Evolutionary conservation across 257 asterid species (phyloP).

Genomic region (Jacaranda mimosifolia): DNA sequence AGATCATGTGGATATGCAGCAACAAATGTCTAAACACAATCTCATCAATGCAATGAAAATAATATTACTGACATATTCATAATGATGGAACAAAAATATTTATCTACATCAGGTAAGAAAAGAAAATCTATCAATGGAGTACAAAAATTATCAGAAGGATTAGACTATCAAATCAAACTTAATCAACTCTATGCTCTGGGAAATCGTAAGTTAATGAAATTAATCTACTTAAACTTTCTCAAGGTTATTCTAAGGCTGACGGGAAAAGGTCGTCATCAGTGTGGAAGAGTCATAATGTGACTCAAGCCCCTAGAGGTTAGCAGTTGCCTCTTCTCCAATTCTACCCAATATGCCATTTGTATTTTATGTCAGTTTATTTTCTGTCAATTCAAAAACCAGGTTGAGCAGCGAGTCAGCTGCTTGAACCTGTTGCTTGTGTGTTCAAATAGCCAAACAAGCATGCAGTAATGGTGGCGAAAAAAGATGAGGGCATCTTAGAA

Average conservation of each 20-base stretch:
- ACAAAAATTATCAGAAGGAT: not conserved
- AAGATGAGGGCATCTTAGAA: too few relatives aligned
- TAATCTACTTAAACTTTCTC: too few relatives aligned
- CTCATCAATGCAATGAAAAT: too few relatives aligned
- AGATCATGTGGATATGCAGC: too few relatives aligned
- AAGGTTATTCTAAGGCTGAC: slow-evolving; percentile 33
- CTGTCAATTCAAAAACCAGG: slow-evolving; percentile 91
- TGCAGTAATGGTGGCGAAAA: too few relatives aligned
- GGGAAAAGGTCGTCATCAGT: slow-evolving; percentile 43
- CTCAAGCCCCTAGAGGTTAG: slow-evolving; percentile 83
- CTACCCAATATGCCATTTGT: slow-evolving; percentile 62
- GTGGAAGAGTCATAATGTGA: slow-evolving; percentile 79
- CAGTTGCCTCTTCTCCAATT: slow-evolving; percentile 85
- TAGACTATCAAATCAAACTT: not conserved
- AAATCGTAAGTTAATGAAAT: too few relatives aligned
- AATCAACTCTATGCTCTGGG: too few relatives aligned
- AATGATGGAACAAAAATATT: too few relatives aligned
- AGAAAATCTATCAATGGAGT: not conserved
- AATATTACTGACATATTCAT: too few relatives aligned
- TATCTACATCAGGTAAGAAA: too few relatives aligned
- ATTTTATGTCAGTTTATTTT: slow-evolving; percentile 67
- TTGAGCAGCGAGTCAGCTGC: slow-evolving; percentile 91
- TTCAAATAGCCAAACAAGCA: slow-evolving; percentile 27
- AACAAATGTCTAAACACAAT: too few relatives aligned
- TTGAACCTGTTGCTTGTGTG: slow-evolving; percentile 66